Percentiles rank a stretch among this genome's conserved stretches.
Conservation (phyloP, 352 stramenopile genomes). For the Phytophthora fragariaefolia region DNA sequence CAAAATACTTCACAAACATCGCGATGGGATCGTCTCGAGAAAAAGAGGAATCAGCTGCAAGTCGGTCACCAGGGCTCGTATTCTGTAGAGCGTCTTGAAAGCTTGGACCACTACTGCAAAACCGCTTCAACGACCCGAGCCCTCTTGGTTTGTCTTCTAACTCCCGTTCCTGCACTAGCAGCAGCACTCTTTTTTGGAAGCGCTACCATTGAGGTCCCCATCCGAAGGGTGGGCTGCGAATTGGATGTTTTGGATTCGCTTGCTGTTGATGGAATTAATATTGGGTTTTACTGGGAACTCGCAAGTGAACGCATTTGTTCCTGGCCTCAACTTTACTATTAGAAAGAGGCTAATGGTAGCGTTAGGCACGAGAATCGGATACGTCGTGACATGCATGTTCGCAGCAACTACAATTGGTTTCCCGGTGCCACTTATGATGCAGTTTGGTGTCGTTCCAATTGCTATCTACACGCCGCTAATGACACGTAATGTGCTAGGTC, state of each 20-base stretch:
- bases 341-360: background rate
- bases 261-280: background rate
- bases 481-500: slow-evolving; percentile 4
- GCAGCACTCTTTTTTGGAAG: background rate
- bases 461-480: slow-evolving; percentile 11
- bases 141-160: background rate
- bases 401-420: background rate
- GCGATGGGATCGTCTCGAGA: background rate
- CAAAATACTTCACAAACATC: background rate
- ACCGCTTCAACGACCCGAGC: background rate
- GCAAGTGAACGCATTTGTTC: background rate
- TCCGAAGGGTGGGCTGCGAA: background rate
- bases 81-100: slow-evolving; percentile 6
- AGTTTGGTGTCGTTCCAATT: background rate
- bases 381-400: background rate
- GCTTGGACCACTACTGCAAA: background rate
- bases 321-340: background rate
- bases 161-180: background rate
- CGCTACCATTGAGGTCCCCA: background rate
- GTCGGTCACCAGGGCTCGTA: slow-evolving; percentile 1
- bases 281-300: slow-evolving; percentile 1
- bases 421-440: slow-evolving; percentile 12
- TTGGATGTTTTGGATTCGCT: background rate
- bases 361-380: background rate
- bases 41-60: slow-evolving; percentile 4